These are phyloP conservation scores for Nemania sp. DNA, from an alignment of 2,329 filamentous ascomycete species.

Conservation along the genomic window DNA sequence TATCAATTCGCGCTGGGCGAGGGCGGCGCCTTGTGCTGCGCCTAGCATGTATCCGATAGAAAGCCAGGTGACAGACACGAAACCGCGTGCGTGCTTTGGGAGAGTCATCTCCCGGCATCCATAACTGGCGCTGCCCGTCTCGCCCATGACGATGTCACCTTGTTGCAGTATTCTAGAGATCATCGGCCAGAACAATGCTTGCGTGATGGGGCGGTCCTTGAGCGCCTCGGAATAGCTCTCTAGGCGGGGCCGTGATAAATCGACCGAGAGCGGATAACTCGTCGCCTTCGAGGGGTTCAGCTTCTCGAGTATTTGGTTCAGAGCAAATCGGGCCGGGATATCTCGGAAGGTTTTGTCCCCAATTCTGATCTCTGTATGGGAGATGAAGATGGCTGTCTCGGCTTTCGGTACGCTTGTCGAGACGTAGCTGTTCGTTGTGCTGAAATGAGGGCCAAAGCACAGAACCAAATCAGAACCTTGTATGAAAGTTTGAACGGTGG, in stretches of 20 bases:
- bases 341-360: slow-evolving; percentile 41
- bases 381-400: slow-evolving; percentile 42
- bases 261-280: slow-evolving; percentile 35
- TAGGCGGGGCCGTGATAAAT: slow-evolving; percentile 36
- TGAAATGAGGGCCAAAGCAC: slow-evolving; percentile 52
- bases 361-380: slow-evolving; percentile 40
- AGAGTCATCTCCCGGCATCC: slow-evolving; percentile 57
- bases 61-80: slow-evolving; percentile 60
- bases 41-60: slow-evolving; percentile 66
- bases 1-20: slow-evolving; percentile 56
- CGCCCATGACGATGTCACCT: slow-evolving; percentile 60
- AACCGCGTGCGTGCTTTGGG: slow-evolving; percentile 51
- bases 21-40: slow-evolving; percentile 58
- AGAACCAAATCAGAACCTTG: slow-evolving; percentile 50
- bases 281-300: slow-evolving; percentile 34
- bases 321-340: slow-evolving; percentile 30
- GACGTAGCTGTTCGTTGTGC: slow-evolving; percentile 51
- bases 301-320: slow-evolving; percentile 30
- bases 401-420: slow-evolving; percentile 45
- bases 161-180: slow-evolving; percentile 52
- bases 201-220: slow-evolving; percentile 47
- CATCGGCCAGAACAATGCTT: slow-evolving; percentile 54
- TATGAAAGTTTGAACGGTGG: slow-evolving; percentile 44
- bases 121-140: slow-evolving; percentile 62
- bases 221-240: slow-evolving; percentile 25